Base-by-base conservation (phyloP, 1,284 basidiomycete species). In the Pulchroboletus neoregius region DNA sequence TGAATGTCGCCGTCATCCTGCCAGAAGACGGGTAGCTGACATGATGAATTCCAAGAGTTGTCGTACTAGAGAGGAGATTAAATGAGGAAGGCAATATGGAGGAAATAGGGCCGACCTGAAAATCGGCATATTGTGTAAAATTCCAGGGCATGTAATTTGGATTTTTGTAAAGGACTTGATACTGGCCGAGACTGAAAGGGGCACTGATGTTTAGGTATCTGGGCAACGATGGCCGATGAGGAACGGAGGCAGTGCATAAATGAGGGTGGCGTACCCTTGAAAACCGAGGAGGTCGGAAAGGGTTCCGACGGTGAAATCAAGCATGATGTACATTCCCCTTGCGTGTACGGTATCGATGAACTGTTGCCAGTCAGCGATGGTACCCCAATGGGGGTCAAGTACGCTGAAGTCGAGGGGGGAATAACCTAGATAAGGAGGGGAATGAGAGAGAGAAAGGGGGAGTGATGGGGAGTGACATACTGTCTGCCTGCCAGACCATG, bases 401-500 rank as follows among this genome's bases (percentile, higher is more conserved):
- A 93, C 79, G 36, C 82, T 84, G 57, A 94, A 92, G 65, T 95
- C 92, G 52, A 95, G 75, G 8, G 91, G 88, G 22, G 92, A 95
- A 65, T 94, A 95, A 68, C 90, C 90, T 91, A 48, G 9, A 49
- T 13, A 40, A 47, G 39, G 46, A 48, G 39, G 43, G 45, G 32
- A 53, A 27, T 27, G 11, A 42, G 50, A 46, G 30, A 49, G 30
- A 6, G 30, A 15, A 45, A 38, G 15, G 26, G 5, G n/a, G 11
- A 27, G 35, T n/a, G 4, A 10, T 6, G 15, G 9, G 9, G 46
- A 41, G 33, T 37, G 48, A 77, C 87, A 63, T 52, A 91, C 90
- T 91, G 78, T 95, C 92, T 13, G 91, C 87, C 66, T 93, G 87
- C 92, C 92, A 95, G 15, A 91, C 71, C 92, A 94, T 93, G 75